Base-by-base conservation (phyloP, 306 rosid genomes). In the Sicyos baderoa region DNA sequence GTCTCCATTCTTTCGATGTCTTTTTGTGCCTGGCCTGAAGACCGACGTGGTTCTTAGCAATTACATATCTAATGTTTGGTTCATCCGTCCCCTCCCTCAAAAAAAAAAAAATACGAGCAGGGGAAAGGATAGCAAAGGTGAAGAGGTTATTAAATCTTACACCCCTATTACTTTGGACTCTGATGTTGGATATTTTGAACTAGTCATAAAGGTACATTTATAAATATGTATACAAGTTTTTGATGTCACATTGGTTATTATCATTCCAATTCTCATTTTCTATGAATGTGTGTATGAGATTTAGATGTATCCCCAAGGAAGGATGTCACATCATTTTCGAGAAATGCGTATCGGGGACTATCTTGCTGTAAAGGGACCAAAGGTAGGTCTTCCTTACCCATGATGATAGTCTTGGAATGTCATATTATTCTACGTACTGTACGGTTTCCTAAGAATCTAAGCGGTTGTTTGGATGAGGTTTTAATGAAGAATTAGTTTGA, bases 271-370 rank as follows among this genome's bases (percentile, higher is more conserved):
- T n/a, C 19, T 9, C 5, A 42, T 81, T 44, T 47, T 29, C 17
- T 50, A 59, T 59, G 74, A 45, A 22, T 8, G 40, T 51, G 66
- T 6, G 35, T 9, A 40, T 56, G 63, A 1, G 65, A 65, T 54
- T 54, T 71, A 92, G 98, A 92, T 92, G 98, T 92, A 92, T 82
- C 98, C 98, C 14, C 96, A 89, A 92, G 98, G 98, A 79, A 89
- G 96, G 81, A 92, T 92, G 98, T 92, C 98, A 15, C 95, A 92
- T 67, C 98, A 92, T 79, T 92, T 92, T 77, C 92, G 93, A 29
- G 96, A 92, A 84, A 62, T 92, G 96, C 88, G 83, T 44, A 95
- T 83, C 49, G 98, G 98, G 73, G 96, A 89, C 70, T 63, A 54
- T 62, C 95, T 92, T 76, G 73, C 95, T 50, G 96, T 92, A 22